phyloP scores from a whole-genome alignment of 352 stramenopile species.

The Pythium chondricola region DNA sequence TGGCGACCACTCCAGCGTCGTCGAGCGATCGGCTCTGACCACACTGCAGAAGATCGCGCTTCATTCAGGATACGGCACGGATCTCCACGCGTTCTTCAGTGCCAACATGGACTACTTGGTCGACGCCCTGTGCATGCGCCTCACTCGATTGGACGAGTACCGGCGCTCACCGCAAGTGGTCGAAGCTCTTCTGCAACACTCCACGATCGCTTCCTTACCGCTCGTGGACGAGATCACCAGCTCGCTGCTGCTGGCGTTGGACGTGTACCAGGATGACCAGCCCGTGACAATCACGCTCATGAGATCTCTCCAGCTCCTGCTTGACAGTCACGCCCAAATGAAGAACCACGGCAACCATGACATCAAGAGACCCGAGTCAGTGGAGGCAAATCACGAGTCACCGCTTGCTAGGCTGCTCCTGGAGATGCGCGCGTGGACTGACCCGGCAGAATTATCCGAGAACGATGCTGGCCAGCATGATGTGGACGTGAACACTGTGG shows the following conservation, averaged over 20 bases:
- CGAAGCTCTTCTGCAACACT: slow-evolving; percentile 60
- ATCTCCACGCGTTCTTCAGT: slow-evolving; percentile 59
- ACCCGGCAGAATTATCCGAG: no score
- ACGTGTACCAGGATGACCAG: slow-evolving; percentile 53
- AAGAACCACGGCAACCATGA: not conserved
- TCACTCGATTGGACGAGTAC: slow-evolving; percentile 64
- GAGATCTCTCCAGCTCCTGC: slow-evolving; percentile 42
- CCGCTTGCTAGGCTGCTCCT: slow-evolving; percentile 47
- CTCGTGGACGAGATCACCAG: slow-evolving; percentile 70
- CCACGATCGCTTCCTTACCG: slow-evolving; percentile 55
- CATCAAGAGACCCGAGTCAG: not conserved
- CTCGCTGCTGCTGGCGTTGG: slow-evolving; percentile 63
- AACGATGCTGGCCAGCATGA: no score
- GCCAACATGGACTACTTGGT: slow-evolving; percentile 88
- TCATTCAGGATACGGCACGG: slow-evolving; percentile 34
- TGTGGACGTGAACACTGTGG: slow-evolving; percentile 5
- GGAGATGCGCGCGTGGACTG: slow-evolving; percentile 51
- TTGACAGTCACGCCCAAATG: slow-evolving; percentile 17
- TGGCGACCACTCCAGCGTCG: slow-evolving; percentile 41
- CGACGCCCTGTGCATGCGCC: slow-evolving; percentile 61
- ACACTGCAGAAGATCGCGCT: slow-evolving; percentile 65
- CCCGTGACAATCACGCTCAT: slow-evolving; percentile 3
- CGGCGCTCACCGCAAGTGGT: slow-evolving; percentile 73
- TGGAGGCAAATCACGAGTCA: slow-evolving; percentile 13
- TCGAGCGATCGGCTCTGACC: slow-evolving; percentile 64